Evolutionary conservation across 1,284 basidiomycete species (phyloP).

Genomic region (Cystobasidium slooffiae): DNA sequence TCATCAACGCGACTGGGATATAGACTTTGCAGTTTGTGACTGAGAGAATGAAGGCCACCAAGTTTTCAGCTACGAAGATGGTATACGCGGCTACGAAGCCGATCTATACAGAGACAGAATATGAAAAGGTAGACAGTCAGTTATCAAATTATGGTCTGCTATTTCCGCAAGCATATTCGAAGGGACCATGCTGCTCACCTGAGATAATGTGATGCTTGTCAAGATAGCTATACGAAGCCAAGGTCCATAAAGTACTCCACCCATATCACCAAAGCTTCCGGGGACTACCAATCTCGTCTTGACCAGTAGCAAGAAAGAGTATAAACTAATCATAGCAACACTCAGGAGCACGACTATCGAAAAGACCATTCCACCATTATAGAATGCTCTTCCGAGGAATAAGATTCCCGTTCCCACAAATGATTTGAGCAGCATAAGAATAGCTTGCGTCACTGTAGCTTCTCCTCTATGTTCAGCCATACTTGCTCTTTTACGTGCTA

Average conservation of each 20-base stretch:
- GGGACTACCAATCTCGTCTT: conserved; percentile 85
- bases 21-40: conserved; percentile 76
- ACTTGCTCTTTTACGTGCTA: conserved; percentile 56
- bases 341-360: conserved; percentile 76
- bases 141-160: neutral
- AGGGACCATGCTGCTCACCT: conserved; percentile 64
- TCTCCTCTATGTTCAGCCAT: conserved; percentile 64
- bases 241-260: conserved; percentile 86
- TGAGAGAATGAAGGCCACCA: conserved; percentile 71
- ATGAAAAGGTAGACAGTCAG: neutral
- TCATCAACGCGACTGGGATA: conserved; percentile 77
- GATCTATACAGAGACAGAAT: conserved; percentile 34
- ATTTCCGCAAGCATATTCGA: conserved; percentile 50
- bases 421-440: conserved; percentile 89
- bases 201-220: conserved; percentile 83
- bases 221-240: conserved; percentile 92
- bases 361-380: conserved; percentile 93
- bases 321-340: conserved; percentile 86
- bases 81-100: conserved; percentile 86
- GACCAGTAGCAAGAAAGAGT: conserved; percentile 91
- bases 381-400: conserved; percentile 93
- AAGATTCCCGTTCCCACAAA: conserved; percentile 96
- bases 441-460: conserved; percentile 83
- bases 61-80: conserved; percentile 80
- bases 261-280: conserved; percentile 95